These are phyloP conservation scores for Arthrobotrys musiformis DNA, from an alignment of 2,329 filamentous ascomycete species.

Conservation along the genomic window DNA sequence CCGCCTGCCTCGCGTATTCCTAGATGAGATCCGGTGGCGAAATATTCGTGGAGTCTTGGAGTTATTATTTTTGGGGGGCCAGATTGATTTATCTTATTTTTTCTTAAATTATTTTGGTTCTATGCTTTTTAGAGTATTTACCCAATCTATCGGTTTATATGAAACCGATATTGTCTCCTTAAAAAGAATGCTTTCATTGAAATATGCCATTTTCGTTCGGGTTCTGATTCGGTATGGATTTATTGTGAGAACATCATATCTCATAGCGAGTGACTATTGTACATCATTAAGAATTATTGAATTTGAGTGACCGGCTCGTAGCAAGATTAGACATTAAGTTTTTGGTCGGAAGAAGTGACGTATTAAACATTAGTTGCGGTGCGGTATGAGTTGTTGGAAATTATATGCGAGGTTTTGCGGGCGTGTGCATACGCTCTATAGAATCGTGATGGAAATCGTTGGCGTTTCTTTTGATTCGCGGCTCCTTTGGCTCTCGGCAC, in stretches of 20 bases:
- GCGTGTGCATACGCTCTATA: neutral
- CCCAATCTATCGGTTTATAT: no score
- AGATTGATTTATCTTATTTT: no score
- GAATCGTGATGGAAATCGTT: neutral
- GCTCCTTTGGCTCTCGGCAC: no score
- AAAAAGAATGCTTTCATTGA: no score
- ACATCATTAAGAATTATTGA: conserved; percentile 27
- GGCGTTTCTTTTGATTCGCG: neutral
- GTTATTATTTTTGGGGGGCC: no score
- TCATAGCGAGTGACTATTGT: neutral
- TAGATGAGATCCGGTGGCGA: no score
- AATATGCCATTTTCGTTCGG: neutral
- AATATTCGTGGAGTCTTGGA: no score
- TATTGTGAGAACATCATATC: neutral
- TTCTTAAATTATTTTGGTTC: no score
- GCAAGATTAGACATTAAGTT: neutral
- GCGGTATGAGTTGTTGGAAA: neutral
- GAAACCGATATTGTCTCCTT: no score
- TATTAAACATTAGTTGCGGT: neutral
- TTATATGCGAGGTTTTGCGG: neutral
- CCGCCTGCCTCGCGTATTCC: no score
- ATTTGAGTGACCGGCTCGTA: neutral
- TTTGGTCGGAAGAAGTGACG: neutral
- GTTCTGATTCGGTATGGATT: neutral
- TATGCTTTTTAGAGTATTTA: no score